A percentile compares a stretch with the other conserved stretches of the same genome.
These are phyloP conservation scores for Puccinellia tenuiflora DNA, from an alignment of 176 grass and related monocot genomes.

Conservation along the genomic window DNA sequence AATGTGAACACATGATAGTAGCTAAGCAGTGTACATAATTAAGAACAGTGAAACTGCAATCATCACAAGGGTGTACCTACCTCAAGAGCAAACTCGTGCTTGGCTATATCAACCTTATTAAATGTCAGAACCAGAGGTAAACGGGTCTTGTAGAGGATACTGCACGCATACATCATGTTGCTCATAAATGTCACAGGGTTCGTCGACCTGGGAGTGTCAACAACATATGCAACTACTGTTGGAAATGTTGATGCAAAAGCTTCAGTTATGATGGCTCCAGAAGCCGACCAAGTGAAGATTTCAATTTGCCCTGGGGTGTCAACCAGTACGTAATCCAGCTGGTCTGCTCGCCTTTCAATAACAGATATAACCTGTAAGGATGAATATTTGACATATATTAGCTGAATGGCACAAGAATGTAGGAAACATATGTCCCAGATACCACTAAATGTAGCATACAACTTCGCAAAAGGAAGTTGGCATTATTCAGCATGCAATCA, in stretches of 20 bases:
- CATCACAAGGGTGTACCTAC: slow-evolving; percentile 26
- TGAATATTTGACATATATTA: slow-evolving; percentile 15
- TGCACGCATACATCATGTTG: slow-evolving; percentile 97
- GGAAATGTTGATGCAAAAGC: slow-evolving; percentile 95
- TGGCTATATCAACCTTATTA: slow-evolving; percentile 90
- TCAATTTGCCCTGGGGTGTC: slow-evolving; percentile 98
- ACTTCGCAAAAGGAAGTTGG: not conserved
- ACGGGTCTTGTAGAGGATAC: slow-evolving; percentile 92
- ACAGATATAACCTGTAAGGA: slow-evolving; percentile 75
- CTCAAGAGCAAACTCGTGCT: slow-evolving; percentile 79
- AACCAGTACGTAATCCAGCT: slow-evolving; percentile 88
- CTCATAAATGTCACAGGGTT: slow-evolving; percentile 93
- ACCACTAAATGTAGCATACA: not conserved
- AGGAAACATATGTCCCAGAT: not conserved
- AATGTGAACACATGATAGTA: not conserved
- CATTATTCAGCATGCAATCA: not conserved
- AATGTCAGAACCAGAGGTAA: slow-evolving; percentile 78
- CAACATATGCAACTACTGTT: slow-evolving; percentile 79
- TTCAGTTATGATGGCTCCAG: slow-evolving; percentile 97
- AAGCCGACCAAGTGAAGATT: slow-evolving; percentile 98
- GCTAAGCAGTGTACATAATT: not conserved
- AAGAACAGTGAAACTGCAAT: not conserved
- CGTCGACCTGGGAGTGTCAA: slow-evolving; percentile 84
- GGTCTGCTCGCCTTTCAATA: slow-evolving; percentile 79
- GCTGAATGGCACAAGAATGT: not conserved